A percentile compares a stretch with the other conserved stretches of the same genome.
Evolutionary conservation across 768 basidiomycete species (phyloP).

Genomic region (Leucosporidium creatinivorum): DNA sequence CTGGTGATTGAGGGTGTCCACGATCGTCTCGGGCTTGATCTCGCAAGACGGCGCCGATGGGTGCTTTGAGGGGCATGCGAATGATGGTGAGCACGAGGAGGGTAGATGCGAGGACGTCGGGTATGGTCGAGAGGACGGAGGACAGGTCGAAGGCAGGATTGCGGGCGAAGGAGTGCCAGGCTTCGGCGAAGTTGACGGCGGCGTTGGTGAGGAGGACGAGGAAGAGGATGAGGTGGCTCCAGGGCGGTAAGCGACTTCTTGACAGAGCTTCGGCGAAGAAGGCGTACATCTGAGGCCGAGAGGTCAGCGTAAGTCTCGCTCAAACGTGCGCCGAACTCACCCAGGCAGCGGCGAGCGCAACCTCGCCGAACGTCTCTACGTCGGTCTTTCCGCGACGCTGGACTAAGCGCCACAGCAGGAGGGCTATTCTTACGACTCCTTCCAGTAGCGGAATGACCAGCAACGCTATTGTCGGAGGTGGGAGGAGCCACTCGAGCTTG

Average conservation of each 20-base stretch:
- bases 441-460: conserved; percentile 12
- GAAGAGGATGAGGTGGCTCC: conserved; percentile 14
- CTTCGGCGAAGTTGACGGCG: neutral
- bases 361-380: fast-evolving
- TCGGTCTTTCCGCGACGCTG: fast-evolving
- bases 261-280: neutral
- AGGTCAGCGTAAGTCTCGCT: too few relatives aligned
- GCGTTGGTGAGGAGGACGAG: conserved; percentile 4
- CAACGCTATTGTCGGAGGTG: conserved; percentile 4
- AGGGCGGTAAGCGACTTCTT: neutral
- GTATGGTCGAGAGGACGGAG: neutral
- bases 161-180: neutral
- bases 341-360: neutral
- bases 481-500: neutral
- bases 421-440: neutral
- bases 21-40: conserved; percentile 1
- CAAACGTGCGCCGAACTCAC: neutral
- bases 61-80: conserved; percentile 9
- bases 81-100: neutral
- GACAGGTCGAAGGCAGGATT: neutral
- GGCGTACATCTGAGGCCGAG: neutral
- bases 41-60: conserved; percentile 2
- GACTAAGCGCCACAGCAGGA: neutral
- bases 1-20: conserved; percentile 6
- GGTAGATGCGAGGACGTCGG: conserved; percentile 2